Evolutionary conservation across 1,284 basidiomycete genomes (phyloP), one percentile per base, ranked within the genome.

Genomic region (Papiliotrema terrestris): DNA sequence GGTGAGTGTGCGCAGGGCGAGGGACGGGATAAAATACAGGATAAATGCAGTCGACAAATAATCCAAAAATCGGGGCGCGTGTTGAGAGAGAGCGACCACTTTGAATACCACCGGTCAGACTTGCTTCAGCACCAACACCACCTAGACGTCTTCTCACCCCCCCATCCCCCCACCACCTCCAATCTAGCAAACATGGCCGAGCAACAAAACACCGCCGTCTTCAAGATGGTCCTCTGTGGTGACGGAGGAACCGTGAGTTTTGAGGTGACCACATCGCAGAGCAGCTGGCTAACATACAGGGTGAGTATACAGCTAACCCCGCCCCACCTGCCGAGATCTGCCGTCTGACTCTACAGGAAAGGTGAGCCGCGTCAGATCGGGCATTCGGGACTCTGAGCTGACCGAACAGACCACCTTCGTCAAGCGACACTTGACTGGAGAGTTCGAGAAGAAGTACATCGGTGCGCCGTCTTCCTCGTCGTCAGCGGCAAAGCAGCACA

Each of bases 391-490:
- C 13, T 25, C 19, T 45, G 19, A 11, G 13, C 47, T 49, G n/a
- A 49, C 36, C n/a, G 37, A 19, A 29, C 55, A 96, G 82, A 96
- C 92, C 60, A 96, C 93, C 58, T 96, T 97, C 78, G 92, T 97
- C 82, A 96, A 96, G 92, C 92, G 93, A 78, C 95, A 98, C 81
- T 86, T 97, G 85, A 97, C 95, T 65, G 93, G 80, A 77, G 96
- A 98, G 85, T 98, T 99, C 79, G 96, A 99, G 82, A 98, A 99
- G 85, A 98, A 98, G 81, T 99, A 98, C 83, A 98, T 98, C 65
- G 94, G 92, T 95, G 77, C 62, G 81, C 14, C 26, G 11, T 13
- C 25, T 35, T 29, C 32, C 23, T 15, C 20, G 23, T 6, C 19
- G 26, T 29, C 25, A 19, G 14, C 32, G 26, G 32, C 20, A 46